Base-by-base conservation (phyloP, 73 alveolate genomes). In the Blepharisma japonicum region DNA sequence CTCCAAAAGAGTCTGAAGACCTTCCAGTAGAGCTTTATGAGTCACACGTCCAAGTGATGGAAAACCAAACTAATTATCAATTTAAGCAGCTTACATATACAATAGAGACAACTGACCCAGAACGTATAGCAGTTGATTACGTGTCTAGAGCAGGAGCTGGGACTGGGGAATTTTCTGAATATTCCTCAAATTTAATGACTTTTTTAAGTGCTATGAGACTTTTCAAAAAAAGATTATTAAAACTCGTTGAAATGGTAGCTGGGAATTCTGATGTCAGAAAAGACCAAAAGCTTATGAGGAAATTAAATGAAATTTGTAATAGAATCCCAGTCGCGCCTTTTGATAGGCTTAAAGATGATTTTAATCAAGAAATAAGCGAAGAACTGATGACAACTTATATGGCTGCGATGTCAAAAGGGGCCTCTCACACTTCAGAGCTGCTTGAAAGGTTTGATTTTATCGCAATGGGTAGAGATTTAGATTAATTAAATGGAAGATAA, bases 91-190 rank as follows among this genome's bases (percentile, higher is more conserved):
- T 74, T 45, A 71, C 51, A 49, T 88, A 79, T 68, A 5, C 68
- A 14, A 56, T 84, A 6, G 95, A 87, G 38, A 55, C 87, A 6
- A 38, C 55, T 27, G 95, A 88, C 67, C 32, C 90, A 8, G 95
- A 88, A 51, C 53, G 95, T 45, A 88, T 88, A 25, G 77, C 90
- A 7, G 89, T 88, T 8, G 95, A 88, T 51, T 80, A 82, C 32
- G 89, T 86, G 6, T 80, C 90, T 6, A 84, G 81, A 55, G 78
- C 83, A 20, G 77, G 77, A 0, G 87, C 84, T 47, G 54, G 68
- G 7, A 66, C 83, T n/a, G 82, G 82, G 14, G 79, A 61, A 8
- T 83, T 82, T 53, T 84, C 91, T 7, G 84, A 55, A 4, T 83
- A 83, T 49, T 71, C 89, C 6, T 53, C 55, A 6, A 79, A 88